Percentiles rank a stretch among this genome's conserved stretches.
These are phyloP conservation scores for Hortaea werneckii DNA, from an alignment of 2,329 filamentous ascomycete species.

Conservation along the genomic window DNA sequence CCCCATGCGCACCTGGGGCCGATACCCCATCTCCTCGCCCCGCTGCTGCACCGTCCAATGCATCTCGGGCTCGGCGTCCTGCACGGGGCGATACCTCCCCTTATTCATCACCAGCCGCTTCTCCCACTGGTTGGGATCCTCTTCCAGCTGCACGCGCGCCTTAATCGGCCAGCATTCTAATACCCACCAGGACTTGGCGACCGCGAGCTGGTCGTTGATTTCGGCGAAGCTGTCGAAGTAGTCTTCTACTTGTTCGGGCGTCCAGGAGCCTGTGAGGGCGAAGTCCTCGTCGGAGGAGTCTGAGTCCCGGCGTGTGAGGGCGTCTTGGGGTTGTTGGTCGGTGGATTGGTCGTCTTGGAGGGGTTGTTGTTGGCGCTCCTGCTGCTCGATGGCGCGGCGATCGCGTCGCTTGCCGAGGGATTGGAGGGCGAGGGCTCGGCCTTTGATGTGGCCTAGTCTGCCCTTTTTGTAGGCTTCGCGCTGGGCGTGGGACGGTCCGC, in stretches of 20 bases:
- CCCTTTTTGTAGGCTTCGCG: slow-evolving; percentile 28
- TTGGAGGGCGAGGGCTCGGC: slow-evolving; percentile 21
- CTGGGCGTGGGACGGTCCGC: slow-evolving; percentile 27
- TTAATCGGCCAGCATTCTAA: slow-evolving; percentile 36
- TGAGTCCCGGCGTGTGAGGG: background rate
- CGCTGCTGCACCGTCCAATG: slow-evolving; percentile 36
- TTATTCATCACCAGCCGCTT: slow-evolving; percentile 31
- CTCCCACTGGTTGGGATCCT: slow-evolving; percentile 25
- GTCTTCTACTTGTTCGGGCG: slow-evolving; percentile 34
- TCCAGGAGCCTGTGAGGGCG: slow-evolving; percentile 7
- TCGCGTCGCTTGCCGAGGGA: slow-evolving; percentile 6
- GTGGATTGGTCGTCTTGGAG: background rate
- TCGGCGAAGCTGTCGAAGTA: slow-evolving; percentile 32
- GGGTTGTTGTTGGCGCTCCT: background rate
- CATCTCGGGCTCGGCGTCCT: slow-evolving; percentile 29
- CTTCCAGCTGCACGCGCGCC: slow-evolving; percentile 24
- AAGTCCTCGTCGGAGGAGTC: background rate
- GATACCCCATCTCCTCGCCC: slow-evolving; percentile 27
- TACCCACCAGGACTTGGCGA: slow-evolving; percentile 34
- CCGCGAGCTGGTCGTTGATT: slow-evolving; percentile 31
- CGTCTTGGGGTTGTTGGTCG: background rate
- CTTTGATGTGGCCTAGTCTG: slow-evolving; percentile 22
- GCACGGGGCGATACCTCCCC: slow-evolving; percentile 28
- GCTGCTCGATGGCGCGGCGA: background rate
- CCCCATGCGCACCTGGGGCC: slow-evolving; percentile 22